Evolutionary conservation across 2,329 filamentous ascomycete genomes (phyloP), one percentile per base, ranked within the genome.

Genomic region (Cladosporium halotolerans): DNA sequence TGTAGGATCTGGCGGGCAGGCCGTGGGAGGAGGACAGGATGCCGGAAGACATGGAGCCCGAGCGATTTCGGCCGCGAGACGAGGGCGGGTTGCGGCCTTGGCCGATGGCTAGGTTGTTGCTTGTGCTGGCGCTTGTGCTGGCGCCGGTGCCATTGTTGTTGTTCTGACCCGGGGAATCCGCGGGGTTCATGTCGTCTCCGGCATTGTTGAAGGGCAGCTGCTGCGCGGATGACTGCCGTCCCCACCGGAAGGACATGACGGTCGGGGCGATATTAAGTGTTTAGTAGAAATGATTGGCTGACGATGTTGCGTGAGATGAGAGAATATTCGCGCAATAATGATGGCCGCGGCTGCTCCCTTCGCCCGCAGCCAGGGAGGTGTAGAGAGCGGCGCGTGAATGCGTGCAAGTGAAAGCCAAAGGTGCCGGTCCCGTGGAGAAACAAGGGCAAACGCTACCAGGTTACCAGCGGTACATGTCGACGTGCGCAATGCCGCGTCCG

Each of bases 1-100:
- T 67, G 54, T 68, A 69, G 41, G 66, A 68, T 43, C 68, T 59
- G 47, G 58, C 63, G 4, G 68, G 68, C 38, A 68, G 59, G 55
- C 61, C 64, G 55, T 60, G 65, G 9, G 65, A 66, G 9, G 62
- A 60, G 7, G 64, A 64, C 11, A 63, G 55, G 31, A 54, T 62
- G 16, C 60, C 56, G 45, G 46, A 56, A 14, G 58, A 58, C 23
- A 51, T 44, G 5, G 48, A 51, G 2, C 48, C 48, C 13, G 54
- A 49, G 8, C 55, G 47, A 9, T 55, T 58, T 31, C 57, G 57
- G 23, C 51, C 45, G 33, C 58, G 56, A 14, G n/a, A 11, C n/a
- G 34, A 9, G 18, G 54, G 40, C 3, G 45, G 52, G 55, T 55
- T 16, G 42, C 44, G 28, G 38, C 45, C 9, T 44, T 46, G 34